phyloP scores from a whole-genome alignment of 2,329 filamentous ascomycete genomes.

The Geoglossum cookeanum region DNA sequence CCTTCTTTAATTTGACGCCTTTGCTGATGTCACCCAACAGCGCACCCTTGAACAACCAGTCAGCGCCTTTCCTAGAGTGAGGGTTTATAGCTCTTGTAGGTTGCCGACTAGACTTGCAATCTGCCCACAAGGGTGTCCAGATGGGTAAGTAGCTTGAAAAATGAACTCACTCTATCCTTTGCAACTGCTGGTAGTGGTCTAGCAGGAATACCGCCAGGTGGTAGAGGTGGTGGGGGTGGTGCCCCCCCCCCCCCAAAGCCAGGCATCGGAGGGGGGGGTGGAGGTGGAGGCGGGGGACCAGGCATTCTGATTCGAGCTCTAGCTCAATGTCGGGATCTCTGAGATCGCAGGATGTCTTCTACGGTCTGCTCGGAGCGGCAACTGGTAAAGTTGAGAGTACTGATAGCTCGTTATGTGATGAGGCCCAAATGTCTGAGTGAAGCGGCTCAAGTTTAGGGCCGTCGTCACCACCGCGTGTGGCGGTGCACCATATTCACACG shows the following conservation, averaged over 20 bases:
- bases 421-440: background rate
- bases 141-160: conserved; percentile 3
- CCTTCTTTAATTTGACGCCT: conserved; percentile 62
- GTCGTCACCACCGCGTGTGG: background rate
- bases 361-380: background rate
- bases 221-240: conserved; percentile 37
- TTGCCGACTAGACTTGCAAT: background rate
- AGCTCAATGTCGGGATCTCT: conserved; percentile 17
- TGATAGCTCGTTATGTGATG: too few species aligned
- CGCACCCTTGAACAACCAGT: conserved; percentile 42
- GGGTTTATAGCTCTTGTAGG: background rate
- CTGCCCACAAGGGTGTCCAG: background rate
- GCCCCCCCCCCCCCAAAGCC: conserved; percentile 34
- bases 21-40: conserved; percentile 76
- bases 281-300: conserved; percentile 46
- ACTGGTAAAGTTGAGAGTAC: too few species aligned
- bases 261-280: conserved; percentile 40
- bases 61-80: background rate
- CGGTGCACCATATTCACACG: background rate
- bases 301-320: conserved; percentile 23
- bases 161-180: conserved; percentile 42
- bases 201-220: conserved; percentile 36
- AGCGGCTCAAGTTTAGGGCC: background rate
- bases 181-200: conserved; percentile 35
- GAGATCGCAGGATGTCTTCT: background rate